Base-by-base conservation (phyloP, 1,284 basidiomycete species). In the Pulchroboletus neoregius region DNA sequence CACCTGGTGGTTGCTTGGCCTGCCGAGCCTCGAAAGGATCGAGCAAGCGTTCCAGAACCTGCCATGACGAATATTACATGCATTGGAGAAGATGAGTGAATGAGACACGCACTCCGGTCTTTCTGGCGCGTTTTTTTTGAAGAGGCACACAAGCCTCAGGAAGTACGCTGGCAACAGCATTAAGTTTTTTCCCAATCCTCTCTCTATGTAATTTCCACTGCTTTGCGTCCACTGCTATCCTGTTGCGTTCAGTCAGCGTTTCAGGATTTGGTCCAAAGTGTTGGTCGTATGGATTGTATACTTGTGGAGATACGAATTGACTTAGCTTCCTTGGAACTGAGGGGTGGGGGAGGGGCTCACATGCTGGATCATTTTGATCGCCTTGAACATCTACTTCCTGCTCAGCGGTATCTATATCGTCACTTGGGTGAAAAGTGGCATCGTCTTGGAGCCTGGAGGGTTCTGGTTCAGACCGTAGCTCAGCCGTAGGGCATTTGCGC, bases 41-140 rank as follows among this genome's bases (percentile, higher is more conserved):
- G 27, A 74, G 70, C 10, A 92, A 62, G 48, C 78, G 75, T 30
- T 84, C 80, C 7, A 78, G 61, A 41, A 90, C 74, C 87, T 91
- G 47, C 32, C 10, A 18, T 22, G 2, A 42, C 18, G 1, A 38
- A 13, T 18, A 27, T 33, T 16, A 3, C 4, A 39, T 27, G 4
- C 11, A 20, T 16, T 8, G 12, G 5, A 27, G 20, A 45, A 15
- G 9, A 33, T 16, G 2, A 24, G 2, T 20, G 20, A 45, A 30
- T 36, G 23, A 16, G 24, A 26, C 31, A 61, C 58, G 32, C 26
- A 61, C 70, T 60, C 54, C 63, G 57, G 52, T 63, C 54, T 36
- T 53, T 51, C 48, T 59, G 63, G 22, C 56, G 46, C 30, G 54
- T 53, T 43, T 68, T 64, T 41, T 50, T 11, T n/a, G 43, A 30